Conservation (phyloP, 1,139 yeast genomes). For the Lipomyces yarrowii region DNA sequence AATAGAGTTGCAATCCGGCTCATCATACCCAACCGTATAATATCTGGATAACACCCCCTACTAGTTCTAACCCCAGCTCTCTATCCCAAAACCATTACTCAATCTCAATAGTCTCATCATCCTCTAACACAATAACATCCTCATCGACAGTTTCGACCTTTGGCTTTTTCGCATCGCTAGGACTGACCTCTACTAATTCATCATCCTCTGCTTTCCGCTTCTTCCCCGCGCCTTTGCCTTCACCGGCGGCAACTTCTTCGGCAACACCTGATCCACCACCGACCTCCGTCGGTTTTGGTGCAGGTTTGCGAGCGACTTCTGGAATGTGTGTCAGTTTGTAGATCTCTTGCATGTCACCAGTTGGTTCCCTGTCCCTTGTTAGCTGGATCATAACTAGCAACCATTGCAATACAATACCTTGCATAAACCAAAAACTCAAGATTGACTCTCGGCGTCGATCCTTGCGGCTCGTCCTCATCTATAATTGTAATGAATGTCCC, state of each 20-base stretch:
- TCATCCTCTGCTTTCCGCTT: slow-evolving; percentile 25
- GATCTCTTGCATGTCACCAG: slow-evolving; percentile 21
- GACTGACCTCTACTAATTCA: not conserved
- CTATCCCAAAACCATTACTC: slow-evolving; percentile 31
- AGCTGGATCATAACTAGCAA: not conserved
- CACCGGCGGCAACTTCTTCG: slow-evolving; percentile 35
- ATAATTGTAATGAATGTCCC: slow-evolving; percentile 69
- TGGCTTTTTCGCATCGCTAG: slow-evolving; percentile 9
- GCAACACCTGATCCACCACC: slow-evolving; percentile 27
- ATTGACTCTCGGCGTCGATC: slow-evolving; percentile 48
- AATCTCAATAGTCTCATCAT: slow-evolving; percentile 37
- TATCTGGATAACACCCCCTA: too few relatives aligned
- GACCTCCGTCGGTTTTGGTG: slow-evolving; percentile 8
- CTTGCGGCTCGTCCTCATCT: slow-evolving; percentile 68
- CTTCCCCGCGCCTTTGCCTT: slow-evolving; percentile 23
- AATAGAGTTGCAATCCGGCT: not conserved
- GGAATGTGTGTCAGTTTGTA: slow-evolving; percentile 24
- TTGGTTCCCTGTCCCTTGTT: slow-evolving; percentile 12
- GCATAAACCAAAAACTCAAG: slow-evolving; percentile 63
- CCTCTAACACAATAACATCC: slow-evolving; percentile 17
- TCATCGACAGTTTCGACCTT: slow-evolving; percentile 7
- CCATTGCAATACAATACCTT: slow-evolving; percentile 13
- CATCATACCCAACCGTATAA: not conserved
- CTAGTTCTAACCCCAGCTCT: not conserved
- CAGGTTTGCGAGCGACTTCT: slow-evolving; percentile 16